phyloP scores from a whole-genome alignment of 345 rosid genomes.

The Bruguiera gymnorhiza region DNA sequence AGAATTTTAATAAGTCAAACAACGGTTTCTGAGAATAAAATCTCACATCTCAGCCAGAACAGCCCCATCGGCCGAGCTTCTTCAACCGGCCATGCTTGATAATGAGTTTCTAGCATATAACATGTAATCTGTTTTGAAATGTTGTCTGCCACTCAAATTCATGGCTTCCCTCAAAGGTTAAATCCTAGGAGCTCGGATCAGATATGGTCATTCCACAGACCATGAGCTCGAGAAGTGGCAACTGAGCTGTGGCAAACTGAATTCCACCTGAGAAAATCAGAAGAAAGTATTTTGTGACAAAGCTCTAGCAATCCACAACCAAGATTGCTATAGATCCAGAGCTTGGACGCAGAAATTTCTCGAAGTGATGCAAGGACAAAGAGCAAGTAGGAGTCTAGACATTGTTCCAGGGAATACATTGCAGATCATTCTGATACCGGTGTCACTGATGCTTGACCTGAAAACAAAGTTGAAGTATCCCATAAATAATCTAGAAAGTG shows the following conservation, averaged over 20 bases:
- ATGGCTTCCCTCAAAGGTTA: constrained; percentile 33
- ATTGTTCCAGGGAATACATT: constrained; percentile 76
- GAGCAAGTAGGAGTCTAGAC: constrained; percentile 79
- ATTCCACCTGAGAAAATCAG: constrained; percentile 76
- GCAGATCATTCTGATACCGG: constrained; percentile 97
- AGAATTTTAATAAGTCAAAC: neutral
- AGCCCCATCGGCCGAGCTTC: constrained; percentile 96
- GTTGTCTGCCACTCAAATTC: constrained; percentile 41
- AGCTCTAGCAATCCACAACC: neutral
- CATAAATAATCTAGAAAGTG: constrained; percentile 9
- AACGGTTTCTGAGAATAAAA: constrained; percentile 4
- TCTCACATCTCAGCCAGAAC: constrained; percentile 93
- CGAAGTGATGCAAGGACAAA: constrained; percentile 94
- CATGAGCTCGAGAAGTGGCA: constrained; percentile 92
- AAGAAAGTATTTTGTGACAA: neutral
- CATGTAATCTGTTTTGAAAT: constrained; percentile 48
- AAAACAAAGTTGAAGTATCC: constrained; percentile 29
- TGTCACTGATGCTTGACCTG: constrained; percentile 93
- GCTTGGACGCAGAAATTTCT: constrained; percentile 51
- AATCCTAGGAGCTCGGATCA: constrained; percentile 49
- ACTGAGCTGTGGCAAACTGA: constrained; percentile 92
- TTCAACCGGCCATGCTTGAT: constrained; percentile 72
- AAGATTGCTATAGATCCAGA: neutral
- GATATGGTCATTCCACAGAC: constrained; percentile 96
- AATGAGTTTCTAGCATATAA: constrained; percentile 75